Evolutionary conservation across 2,329 filamentous ascomycete genomes (phyloP), one percentile per base, ranked within the genome.

Genomic region (Xylariales sp.): DNA sequence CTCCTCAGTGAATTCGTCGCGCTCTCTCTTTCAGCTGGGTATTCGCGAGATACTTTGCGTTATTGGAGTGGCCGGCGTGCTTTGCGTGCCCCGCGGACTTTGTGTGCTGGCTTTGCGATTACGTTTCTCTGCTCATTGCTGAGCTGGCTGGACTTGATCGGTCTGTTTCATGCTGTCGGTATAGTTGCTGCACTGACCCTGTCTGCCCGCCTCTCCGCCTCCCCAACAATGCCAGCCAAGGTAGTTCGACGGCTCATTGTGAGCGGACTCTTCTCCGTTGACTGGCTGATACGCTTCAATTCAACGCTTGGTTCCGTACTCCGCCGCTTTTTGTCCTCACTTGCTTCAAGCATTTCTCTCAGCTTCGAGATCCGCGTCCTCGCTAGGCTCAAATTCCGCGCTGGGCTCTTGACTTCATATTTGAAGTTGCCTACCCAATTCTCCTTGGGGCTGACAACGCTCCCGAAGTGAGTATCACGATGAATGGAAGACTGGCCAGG

Each of bases 341-440:
- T 14, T 8, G n/a, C n/a, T 14, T 40, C 29, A 6, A 40, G 31
- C 38, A 40, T 33, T 11, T 40, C 38, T 15, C 19, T 33, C n/a
- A 40, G 19, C 11, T 25, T 33, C 14, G 18, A 19, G 11, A 34
- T 25, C 15, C 34, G 28, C 20, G 22, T 35, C 24, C 22, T 34
- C 16, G 24, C 36, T 20, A 31, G 12, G 15, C n/a, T 39, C 22
- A 25, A 4, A 9, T 5, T 37, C 11, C 4, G 38, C 5, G 10
- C 28, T 40, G 10, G 27, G 12, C 6, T 16, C 3, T n/a, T 14
- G 28, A 16, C 14, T 14, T 12, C 15, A 15, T 15, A 11, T 8
- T 10, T 8, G 24, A n/a, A 27, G 24, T 27, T 21, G 19, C 11
- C 33, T 36, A 8, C 7, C 20, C 6, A 21, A 32, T 25, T 20